Conservation (phyloP, 2,329 filamentous ascomycete genomes). For the Alternaria gaisen region DNA sequence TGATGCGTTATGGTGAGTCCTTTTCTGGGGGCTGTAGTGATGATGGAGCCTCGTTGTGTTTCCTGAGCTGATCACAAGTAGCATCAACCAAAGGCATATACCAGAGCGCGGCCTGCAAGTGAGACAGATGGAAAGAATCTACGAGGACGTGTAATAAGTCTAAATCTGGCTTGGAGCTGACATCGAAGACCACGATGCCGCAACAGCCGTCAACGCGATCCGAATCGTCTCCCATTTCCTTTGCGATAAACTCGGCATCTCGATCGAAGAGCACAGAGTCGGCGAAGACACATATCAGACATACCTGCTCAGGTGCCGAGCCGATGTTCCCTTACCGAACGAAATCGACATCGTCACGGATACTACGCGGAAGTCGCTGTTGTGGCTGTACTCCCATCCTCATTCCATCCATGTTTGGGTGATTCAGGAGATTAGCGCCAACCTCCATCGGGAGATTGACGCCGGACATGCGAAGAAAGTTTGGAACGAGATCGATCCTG, state of each 20-base stretch:
- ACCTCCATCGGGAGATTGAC: background rate
- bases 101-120: too few relatives aligned
- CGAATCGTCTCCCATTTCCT: too few relatives aligned
- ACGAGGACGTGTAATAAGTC: too few relatives aligned
- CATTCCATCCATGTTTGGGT: background rate
- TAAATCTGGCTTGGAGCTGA: too few relatives aligned
- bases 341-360: background rate
- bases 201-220: too few relatives aligned
- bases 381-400: background rate
- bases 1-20: background rate
- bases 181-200: too few relatives aligned
- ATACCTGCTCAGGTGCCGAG: background rate
- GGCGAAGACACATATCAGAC: background rate
- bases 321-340: background rate
- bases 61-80: background rate
- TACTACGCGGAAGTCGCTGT: background rate
- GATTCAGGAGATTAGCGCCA: background rate
- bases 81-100: background rate
- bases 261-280: background rate
- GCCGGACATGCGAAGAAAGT: background rate
- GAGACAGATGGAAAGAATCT: too few relatives aligned
- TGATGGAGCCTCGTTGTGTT: background rate
- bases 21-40: fast-evolving
- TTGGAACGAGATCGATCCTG: background rate
- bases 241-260: too few relatives aligned